Base-by-base conservation (phyloP, 257 asterid species). In the Euphrasia confusa region DNA sequence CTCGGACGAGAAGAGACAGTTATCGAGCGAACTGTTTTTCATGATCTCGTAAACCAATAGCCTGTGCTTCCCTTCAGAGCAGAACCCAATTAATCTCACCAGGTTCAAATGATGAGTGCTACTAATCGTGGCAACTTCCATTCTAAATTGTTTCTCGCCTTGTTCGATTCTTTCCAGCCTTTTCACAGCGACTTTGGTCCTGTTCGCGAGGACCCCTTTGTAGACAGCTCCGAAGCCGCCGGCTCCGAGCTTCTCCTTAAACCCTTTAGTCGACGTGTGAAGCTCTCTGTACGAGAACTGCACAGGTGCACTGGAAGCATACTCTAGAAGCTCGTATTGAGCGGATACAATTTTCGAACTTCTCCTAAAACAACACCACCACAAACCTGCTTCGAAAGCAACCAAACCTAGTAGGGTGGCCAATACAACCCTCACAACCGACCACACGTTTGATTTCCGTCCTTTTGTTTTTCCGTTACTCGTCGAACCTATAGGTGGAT, bases 171-270 rank as follows among this genome's bases (percentile, higher is more conserved):
- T 91, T 71, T 86, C 94, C 64, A 89, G 68, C 77, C 84, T 88
- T 71, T 89, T 89, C 49, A 81, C 89, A 0, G 90, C 97, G 33
- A 78, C 97, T 59, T 72, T 69, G 0, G 80, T 77, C 58, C 73
- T 73, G 53, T 86, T 84, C 10, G 89, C 83, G 63, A 89, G 91
- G 61, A 86, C 78, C n/a, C 84, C 97, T 65, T 60, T 73, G 49
- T 86, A 89, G 10, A 89, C 97, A 0, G 84, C 82, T n/a, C 97
- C 97, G 62, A 89, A 89, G 44, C 97, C 97, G 56, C 97, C 97
- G 0, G 70, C 86, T n/a, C 97, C 97, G 10, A 89, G 89, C 82
- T 84, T 86, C 80, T 84, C 94, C 72, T 81, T 89, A 50, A 89
- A 89, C 61, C 88, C 89, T 32, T 84, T 81, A 0, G 97, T 89